Percentiles rank a stretch among this genome's conserved stretches.
Conservation (phyloP, 2,329 filamentous ascomycete species). For the Penicillium sp. region DNA sequence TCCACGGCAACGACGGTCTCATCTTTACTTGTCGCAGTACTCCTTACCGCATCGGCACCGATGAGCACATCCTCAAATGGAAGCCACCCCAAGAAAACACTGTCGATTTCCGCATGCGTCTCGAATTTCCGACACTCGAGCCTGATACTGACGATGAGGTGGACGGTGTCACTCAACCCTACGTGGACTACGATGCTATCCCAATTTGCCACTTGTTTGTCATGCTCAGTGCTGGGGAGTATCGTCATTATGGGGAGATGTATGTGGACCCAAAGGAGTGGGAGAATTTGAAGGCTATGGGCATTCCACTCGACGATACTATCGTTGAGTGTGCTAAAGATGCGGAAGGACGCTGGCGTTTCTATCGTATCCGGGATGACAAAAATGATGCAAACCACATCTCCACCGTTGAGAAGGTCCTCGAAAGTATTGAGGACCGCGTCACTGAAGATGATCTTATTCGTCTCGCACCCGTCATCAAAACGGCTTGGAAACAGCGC, state of each 20-base stretch:
- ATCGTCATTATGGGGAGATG: slow-evolving; percentile 67
- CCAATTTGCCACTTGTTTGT: slow-evolving; percentile 73
- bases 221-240: slow-evolving; percentile 62
- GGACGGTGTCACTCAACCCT: slow-evolving; percentile 63
- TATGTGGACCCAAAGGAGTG: slow-evolving; percentile 74
- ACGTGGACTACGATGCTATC: slow-evolving; percentile 74
- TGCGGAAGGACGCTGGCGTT: slow-evolving; percentile 72
- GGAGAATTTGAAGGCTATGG: slow-evolving; percentile 72
- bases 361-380: slow-evolving; percentile 87
- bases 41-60: slow-evolving; percentile 84
- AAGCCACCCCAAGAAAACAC: slow-evolving; percentile 95
- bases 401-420: slow-evolving; percentile 76
- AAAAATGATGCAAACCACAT: slow-evolving; percentile 90
- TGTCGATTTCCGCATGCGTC: slow-evolving; percentile 79
- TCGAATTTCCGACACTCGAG: slow-evolving; percentile 72
- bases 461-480: slow-evolving; percentile 66
- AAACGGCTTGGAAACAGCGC: slow-evolving; percentile 74
- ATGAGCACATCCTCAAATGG: slow-evolving; percentile 95
- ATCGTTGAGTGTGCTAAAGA: slow-evolving; percentile 91
- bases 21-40: slow-evolving; percentile 95
- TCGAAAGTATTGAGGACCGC: slow-evolving; percentile 83
- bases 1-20: slow-evolving; percentile 90
- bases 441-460: slow-evolving; percentile 82
- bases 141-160: slow-evolving; percentile 66
- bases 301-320: slow-evolving; percentile 75